Evolutionary conservation across 768 basidiomycete genomes (phyloP), one percentile per base, ranked within the genome.

Genomic region (Agrocybe praecox): DNA sequence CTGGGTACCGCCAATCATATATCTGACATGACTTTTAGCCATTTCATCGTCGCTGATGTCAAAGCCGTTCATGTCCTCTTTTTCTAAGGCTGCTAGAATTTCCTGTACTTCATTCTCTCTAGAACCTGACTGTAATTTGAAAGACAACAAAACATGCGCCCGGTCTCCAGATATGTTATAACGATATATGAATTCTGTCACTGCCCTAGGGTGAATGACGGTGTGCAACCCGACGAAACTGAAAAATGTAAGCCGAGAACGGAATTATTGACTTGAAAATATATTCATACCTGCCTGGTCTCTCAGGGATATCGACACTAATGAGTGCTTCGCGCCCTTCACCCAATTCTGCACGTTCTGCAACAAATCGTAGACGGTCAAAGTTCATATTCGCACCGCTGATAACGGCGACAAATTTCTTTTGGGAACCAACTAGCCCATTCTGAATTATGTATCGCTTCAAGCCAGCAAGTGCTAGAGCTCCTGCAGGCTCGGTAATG

Each of bases 341-440:
- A 60, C 97, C 97, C 18, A 98, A 80, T 71, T 98, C 95, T 2
- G 97, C 97, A 55, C 97, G 94, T 70, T 99, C 97, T 18, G 97
- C 92, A n/a, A 99, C 96, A 69, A 98, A 99, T 10, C 97, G 86
- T 46, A 99, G 73, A 43, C 96, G 86, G 67, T 94, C 92, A 72
- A 99, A 99, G 75, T 99, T 98, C 93, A 99, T 97, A 74, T 99
- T 98, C 17, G 96, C 97, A 19, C 97, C 97, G 65, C 93, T 96
- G 60, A 98, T 76, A 51, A 98, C 87, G 6, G 85, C 95, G 26
- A 98, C 96, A 61, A 96, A 97, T 55, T 84, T 87, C 75, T 93
- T 93, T 54, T 89, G 81, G 2, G 91, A 86, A 34, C 92, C 92
- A 50, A 94, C 64, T 32, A 98, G 84, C 50, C 88, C 81, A 71